Conservation (phyloP, 2,329 filamentous ascomycete species). For the Fusarium ramigenum region DNA sequence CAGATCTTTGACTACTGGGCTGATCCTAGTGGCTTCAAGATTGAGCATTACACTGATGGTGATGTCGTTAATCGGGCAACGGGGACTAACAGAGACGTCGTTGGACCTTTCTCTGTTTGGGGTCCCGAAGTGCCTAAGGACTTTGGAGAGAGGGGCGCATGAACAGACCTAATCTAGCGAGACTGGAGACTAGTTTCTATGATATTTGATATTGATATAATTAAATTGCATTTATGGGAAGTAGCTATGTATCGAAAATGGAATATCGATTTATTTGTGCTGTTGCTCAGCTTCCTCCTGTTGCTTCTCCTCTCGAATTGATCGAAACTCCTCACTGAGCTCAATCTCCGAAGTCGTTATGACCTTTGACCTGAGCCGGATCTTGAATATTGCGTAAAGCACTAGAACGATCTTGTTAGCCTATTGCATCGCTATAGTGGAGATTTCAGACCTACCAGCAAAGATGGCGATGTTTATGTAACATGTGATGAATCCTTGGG, state of each 20-base stretch:
- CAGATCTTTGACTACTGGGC: not conserved
- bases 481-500: not conserved
- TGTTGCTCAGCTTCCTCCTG: not conserved
- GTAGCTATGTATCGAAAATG: fast-evolving
- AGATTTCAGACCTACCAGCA: not conserved
- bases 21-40: not conserved
- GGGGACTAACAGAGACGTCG: not conserved
- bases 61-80: not conserved
- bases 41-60: not conserved
- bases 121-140: not conserved
- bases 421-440: fast-evolving
- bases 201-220: fast-evolving
- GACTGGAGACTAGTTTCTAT: not conserved
- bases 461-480: not conserved
- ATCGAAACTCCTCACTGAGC: not conserved
- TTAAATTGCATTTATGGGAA: fast-evolving
- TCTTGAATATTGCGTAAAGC: not conserved
- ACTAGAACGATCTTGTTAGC: not conserved
- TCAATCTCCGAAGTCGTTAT: not conserved
- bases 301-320: not conserved
- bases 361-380: fast-evolving
- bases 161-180: fast-evolving
- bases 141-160: not conserved
- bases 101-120: not conserved
- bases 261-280: too few relatives aligned